Conservation (phyloP, 2,329 filamentous ascomycete genomes). For the Pseudocercospora crystallina region DNA sequence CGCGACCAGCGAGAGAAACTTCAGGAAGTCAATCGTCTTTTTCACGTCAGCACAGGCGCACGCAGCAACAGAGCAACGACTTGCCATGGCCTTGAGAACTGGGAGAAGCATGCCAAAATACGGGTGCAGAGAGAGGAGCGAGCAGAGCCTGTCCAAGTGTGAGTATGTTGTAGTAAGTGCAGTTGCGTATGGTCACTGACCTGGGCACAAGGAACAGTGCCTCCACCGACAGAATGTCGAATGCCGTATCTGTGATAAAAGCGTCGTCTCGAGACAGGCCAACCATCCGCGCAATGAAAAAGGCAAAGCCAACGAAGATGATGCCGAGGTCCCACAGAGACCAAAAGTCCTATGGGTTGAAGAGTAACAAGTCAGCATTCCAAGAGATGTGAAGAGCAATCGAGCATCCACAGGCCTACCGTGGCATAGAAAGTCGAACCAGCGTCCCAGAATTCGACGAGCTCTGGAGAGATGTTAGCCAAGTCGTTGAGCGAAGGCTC, state of each 20-base stretch:
- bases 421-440: constrained; percentile 82
- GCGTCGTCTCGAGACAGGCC: constrained; percentile 63
- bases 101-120: constrained; percentile 91
- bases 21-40: constrained; percentile 79
- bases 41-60: constrained; percentile 1
- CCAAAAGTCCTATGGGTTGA: constrained; percentile 63
- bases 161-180: background rate
- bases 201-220: constrained; percentile 84
- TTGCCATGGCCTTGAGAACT: constrained; percentile 85
- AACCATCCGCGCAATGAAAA: constrained; percentile 66
- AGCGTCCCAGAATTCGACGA: constrained; percentile 81
- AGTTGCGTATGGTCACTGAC: constrained; percentile 31
- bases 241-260: constrained; percentile 72
- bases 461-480: constrained; percentile 23
- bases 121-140: constrained; percentile 79
- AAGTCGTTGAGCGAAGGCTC: background rate
- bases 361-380: too few species aligned
- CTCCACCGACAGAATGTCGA: constrained; percentile 86
- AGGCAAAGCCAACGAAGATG: constrained; percentile 48
- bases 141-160: constrained; percentile 64
- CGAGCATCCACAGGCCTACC: too few species aligned
- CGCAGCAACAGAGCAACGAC: constrained; percentile 9
- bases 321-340: constrained; percentile 59
- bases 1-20: constrained; percentile 74
- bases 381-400: too few species aligned